Evolutionary conservation across 192 early-diverging fungal genomes (phyloP).

Genomic region (Coemansia erecta): DNA sequence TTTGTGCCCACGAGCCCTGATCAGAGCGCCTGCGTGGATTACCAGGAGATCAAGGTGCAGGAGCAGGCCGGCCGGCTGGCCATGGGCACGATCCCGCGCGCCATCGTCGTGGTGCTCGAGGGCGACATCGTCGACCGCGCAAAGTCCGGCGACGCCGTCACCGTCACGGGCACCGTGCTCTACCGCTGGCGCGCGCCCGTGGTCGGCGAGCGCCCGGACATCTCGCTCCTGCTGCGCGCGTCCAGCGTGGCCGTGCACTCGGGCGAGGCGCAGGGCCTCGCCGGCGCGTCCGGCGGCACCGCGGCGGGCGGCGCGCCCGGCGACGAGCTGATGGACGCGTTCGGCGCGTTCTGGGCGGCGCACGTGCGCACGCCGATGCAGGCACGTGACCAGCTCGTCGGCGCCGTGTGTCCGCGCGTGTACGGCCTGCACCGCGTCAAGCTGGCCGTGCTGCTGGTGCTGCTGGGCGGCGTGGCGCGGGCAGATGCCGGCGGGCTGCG

Average conservation of each 20-base stretch:
- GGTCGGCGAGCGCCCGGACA: conserved; percentile 59
- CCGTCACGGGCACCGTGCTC: conserved; percentile 63
- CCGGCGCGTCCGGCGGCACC: conserved; percentile 38
- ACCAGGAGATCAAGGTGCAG: conserved; percentile 78
- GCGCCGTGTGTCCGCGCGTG: conserved; percentile 67
- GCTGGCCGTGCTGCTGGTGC: conserved; percentile 66
- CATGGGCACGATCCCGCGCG: conserved; percentile 63
- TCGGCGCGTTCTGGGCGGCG: conserved; percentile 59
- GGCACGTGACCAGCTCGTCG: conserved; percentile 58
- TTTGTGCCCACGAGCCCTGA: conserved; percentile 50
- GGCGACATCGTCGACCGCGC: conserved; percentile 61
- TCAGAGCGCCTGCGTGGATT: conserved; percentile 61
- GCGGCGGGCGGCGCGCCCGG: conserved; percentile 17
- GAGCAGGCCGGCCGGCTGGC: conserved; percentile 65
- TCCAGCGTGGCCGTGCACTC: conserved; percentile 61
- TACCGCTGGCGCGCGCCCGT: conserved; percentile 56
- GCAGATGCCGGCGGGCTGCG: conserved; percentile 58
- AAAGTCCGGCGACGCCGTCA: conserved; percentile 61
- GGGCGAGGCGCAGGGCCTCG: conserved; percentile 53
- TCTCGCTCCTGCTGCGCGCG: conserved; percentile 60
- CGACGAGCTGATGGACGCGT: conserved; percentile 58
- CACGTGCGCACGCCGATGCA: conserved; percentile 21
- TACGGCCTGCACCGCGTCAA: conserved; percentile 70
- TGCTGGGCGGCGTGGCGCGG: conserved; percentile 67
- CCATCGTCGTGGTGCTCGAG: conserved; percentile 59